Evolutionary conservation across 352 stramenopile genomes (phyloP).

Genomic region (Phytophthora boehmeriae): DNA sequence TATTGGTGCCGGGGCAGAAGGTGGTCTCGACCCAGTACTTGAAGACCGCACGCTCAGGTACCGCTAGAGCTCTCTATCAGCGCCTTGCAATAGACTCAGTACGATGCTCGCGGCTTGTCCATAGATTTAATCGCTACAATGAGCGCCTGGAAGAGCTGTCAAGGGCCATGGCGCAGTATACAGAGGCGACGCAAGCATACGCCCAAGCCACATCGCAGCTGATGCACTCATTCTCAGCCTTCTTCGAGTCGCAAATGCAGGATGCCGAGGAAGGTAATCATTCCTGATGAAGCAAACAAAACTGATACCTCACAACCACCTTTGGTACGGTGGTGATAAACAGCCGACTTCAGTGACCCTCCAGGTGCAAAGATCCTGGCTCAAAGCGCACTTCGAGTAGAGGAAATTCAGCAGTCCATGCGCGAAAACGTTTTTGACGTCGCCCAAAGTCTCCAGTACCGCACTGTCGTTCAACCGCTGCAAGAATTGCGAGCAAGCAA

Average conservation of each 20-base stretch:
- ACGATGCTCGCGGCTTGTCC: neutral
- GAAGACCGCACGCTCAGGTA: constrained; percentile 70
- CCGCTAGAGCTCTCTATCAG: too few species aligned
- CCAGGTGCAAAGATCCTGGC: constrained; percentile 43
- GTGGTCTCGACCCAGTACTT: constrained; percentile 65
- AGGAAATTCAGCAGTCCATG: constrained; percentile 67
- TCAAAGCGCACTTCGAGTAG: constrained; percentile 53
- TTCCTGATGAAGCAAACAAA: too few species aligned
- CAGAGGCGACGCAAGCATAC: constrained; percentile 46
- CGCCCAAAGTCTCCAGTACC: constrained; percentile 51
- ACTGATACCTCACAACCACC: constrained; percentile 2
- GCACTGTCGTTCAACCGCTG: constrained; percentile 47
- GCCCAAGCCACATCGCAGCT: constrained; percentile 47
- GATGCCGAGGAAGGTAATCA: constrained; percentile 38
- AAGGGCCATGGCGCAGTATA: constrained; percentile 55
- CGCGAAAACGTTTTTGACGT: constrained; percentile 52
- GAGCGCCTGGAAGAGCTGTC: constrained; percentile 62
- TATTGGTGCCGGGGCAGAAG: constrained; percentile 54
- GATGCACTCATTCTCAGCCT: constrained; percentile 65
- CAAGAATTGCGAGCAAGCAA: constrained; percentile 50
- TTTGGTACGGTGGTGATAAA: constrained; percentile 1
- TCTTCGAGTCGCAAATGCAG: constrained; percentile 65
- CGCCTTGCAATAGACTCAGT: neutral
- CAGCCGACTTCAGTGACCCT: constrained; percentile 14
- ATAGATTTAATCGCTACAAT: constrained; percentile 66